These are phyloP conservation scores for Penicillium salamii DNA, from an alignment of 495 filamentous ascomycete genomes.

Conservation along the genomic window DNA sequence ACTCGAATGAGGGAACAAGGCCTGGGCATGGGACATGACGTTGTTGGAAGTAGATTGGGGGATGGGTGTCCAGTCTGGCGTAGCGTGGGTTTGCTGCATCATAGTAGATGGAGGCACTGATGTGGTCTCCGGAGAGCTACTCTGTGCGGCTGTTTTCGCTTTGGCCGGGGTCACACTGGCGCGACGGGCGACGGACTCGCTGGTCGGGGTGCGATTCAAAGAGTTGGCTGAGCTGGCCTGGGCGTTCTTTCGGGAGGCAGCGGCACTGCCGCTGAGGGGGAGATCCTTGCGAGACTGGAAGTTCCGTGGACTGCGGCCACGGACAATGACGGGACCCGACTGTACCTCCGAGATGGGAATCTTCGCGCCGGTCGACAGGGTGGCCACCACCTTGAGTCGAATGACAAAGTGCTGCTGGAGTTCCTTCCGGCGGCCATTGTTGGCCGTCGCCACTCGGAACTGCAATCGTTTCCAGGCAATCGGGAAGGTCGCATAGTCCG, in stretches of 20 bases:
- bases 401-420: constrained; percentile 81
- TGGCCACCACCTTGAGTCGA: constrained; percentile 69
- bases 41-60: constrained; percentile 26
- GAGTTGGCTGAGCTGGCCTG: constrained; percentile 33
- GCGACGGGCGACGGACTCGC: constrained; percentile 40
- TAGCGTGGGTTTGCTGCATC: constrained; percentile 31
- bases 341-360: constrained; percentile 67
- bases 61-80: constrained; percentile 42
- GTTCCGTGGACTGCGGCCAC: constrained; percentile 75
- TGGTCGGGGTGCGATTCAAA: constrained; percentile 46
- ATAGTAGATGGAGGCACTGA: constrained; percentile 36
- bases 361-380: constrained; percentile 65
- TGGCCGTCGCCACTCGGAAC: constrained; percentile 87
- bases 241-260: constrained; percentile 58
- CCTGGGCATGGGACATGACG: constrained; percentile 31
- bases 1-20: constrained; percentile 52
- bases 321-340: constrained; percentile 73
- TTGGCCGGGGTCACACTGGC: constrained; percentile 52
- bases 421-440: constrained; percentile 75
- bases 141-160: constrained; percentile 41
- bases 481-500: constrained; percentile 75
- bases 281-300: constrained; percentile 77
- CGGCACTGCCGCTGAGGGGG: constrained; percentile 67
- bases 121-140: constrained; percentile 39
- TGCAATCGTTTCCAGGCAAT: constrained; percentile 89